A percentile compares a stretch with the other conserved stretches of the same genome.
These are phyloP conservation scores for Ophiostoma sp. DNA, from an alignment of 2,329 filamentous ascomycete species.

Conservation along the genomic window DNA sequence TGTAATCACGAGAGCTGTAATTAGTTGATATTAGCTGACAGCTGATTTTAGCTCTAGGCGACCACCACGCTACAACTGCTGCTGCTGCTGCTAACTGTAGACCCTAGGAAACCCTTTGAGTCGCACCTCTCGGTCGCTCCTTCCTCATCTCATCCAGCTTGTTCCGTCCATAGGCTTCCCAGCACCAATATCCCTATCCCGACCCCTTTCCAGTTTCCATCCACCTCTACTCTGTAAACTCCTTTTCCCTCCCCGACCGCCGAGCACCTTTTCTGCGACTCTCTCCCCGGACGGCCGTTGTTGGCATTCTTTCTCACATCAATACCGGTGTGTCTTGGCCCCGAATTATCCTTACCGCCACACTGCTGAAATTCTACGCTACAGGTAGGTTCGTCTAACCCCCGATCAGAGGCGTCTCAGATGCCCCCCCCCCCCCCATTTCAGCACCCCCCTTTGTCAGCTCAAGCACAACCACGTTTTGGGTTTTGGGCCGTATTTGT, in stretches of 20 bases:
- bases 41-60: neutral
- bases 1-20: neutral
- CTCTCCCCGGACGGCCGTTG: neutral
- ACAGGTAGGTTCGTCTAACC: constrained; percentile 12
- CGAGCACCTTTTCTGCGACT: neutral
- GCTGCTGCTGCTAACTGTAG: neutral
- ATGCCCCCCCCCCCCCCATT: neutral
- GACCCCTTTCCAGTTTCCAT: constrained; percentile 12
- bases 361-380: constrained; percentile 4
- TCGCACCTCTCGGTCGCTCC: constrained; percentile 21
- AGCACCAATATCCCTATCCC: constrained; percentile 18
- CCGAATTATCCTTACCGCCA: neutral
- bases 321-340: neutral
- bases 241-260: neutral
- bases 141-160: constrained; percentile 24
- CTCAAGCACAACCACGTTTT: neutral
- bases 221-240: neutral
- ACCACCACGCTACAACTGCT: neutral
- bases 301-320: neutral
- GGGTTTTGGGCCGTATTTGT: neutral
- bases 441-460: neutral
- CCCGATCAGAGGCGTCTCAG: constrained; percentile 10
- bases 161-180: constrained; percentile 25
- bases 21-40: neutral
- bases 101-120: neutral